Evolutionary conservation across 352 stramenopile species (phyloP).

Genomic region (Globisporangium mamillatum): DNA sequence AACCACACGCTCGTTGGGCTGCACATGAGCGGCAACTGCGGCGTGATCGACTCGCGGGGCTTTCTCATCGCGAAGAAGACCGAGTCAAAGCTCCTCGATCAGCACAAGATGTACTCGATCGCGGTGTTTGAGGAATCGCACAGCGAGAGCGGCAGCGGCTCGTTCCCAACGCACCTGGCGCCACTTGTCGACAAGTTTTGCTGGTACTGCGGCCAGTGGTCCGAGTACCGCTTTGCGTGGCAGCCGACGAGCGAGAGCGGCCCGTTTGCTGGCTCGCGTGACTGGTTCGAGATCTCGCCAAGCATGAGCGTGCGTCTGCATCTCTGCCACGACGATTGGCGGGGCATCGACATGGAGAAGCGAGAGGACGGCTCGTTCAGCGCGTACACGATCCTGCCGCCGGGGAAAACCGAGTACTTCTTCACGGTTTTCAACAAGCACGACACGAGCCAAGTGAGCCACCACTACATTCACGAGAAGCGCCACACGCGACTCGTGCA

Average conservation of each 20-base stretch:
- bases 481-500: slow-evolving; percentile 26
- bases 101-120: slow-evolving; percentile 81
- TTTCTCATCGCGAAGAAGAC: slow-evolving; percentile 57
- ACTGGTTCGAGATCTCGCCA: slow-evolving; percentile 29
- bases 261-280: slow-evolving; percentile 29
- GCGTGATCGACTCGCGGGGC: slow-evolving; percentile 55
- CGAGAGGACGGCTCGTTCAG: slow-evolving; percentile 60
- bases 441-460: slow-evolving; percentile 25
- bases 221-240: slow-evolving; percentile 74
- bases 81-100: slow-evolving; percentile 41
- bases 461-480: slow-evolving; percentile 51
- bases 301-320: slow-evolving; percentile 54
- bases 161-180: slow-evolving; percentile 47
- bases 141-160: slow-evolving; percentile 46
- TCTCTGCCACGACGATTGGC: slow-evolving; percentile 70
- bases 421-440: slow-evolving; percentile 44
- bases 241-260: slow-evolving; percentile 35
- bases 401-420: slow-evolving; percentile 76
- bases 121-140: slow-evolving; percentile 69
- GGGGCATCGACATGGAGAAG: slow-evolving; percentile 57
- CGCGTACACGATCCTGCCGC: slow-evolving; percentile 56
- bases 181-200: slow-evolving; percentile 65
- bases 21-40: slow-evolving; percentile 78
- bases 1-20: slow-evolving; percentile 76
- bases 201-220: slow-evolving; percentile 78